phyloP scores from a whole-genome alignment of 345 rosid genomes.

The Ceriops zippeliana region DNA sequence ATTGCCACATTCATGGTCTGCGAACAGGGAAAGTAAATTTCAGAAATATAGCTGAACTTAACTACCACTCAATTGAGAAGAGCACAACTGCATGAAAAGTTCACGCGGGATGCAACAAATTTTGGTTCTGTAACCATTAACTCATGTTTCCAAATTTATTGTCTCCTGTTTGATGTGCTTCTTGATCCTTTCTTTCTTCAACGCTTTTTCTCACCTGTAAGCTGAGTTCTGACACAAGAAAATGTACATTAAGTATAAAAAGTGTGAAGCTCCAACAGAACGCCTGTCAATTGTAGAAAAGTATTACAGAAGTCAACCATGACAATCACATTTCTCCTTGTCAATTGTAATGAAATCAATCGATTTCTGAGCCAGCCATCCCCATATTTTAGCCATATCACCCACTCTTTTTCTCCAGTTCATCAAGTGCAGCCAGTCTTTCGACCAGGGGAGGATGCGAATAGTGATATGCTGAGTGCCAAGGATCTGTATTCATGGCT shows the following conservation, averaged over 20 bases:
- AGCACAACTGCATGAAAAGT: no score
- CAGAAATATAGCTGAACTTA: no score
- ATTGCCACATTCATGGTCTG: no score
- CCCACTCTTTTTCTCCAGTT: slow-evolving; percentile 64
- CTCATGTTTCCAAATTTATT: neutral
- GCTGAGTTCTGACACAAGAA: neutral
- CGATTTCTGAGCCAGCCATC: neutral
- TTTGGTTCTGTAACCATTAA: no score
- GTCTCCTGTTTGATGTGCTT: neutral
- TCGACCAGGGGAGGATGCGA: slow-evolving; percentile 97
- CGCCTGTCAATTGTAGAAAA: neutral
- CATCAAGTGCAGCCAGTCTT: slow-evolving; percentile 78
- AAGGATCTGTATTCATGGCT: slow-evolving; percentile 94
- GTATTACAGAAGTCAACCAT: neutral
- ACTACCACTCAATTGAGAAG: no score
- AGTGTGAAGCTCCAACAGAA: neutral
- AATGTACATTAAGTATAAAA: neutral
- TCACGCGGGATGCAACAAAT: no score
- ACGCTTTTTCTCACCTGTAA: neutral
- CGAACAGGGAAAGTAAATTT: no score
- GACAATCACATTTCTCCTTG: neutral
- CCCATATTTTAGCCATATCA: slow-evolving; percentile 24
- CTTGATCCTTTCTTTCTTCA: neutral
- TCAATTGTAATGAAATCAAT: slow-evolving; percentile 17
- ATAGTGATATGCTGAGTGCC: slow-evolving; percentile 96